Conservation (phyloP, 352 stramenopile species). For the Globisporangium nodosum region DNA sequence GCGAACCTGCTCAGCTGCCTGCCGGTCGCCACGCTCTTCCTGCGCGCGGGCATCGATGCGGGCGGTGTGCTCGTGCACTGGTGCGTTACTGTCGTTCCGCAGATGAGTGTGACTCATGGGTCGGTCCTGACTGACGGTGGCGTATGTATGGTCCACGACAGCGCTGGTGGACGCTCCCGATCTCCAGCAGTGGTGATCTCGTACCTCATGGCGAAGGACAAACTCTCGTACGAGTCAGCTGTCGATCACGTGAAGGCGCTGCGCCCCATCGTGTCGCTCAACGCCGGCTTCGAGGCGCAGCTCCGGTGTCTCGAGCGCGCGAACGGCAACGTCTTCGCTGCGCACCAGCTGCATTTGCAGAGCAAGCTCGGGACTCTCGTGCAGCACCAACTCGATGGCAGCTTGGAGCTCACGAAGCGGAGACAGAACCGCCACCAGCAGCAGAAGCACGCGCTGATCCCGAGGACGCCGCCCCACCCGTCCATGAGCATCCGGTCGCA, state of each 20-base stretch:
- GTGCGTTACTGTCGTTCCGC: slow-evolving; percentile 12
- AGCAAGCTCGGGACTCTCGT: slow-evolving; percentile 26
- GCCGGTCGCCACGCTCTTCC: slow-evolving; percentile 70
- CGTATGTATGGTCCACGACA: slow-evolving; percentile 4
- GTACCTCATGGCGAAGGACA: slow-evolving; percentile 74
- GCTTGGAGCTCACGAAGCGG: slow-evolving; percentile 19
- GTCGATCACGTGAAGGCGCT: slow-evolving; percentile 40
- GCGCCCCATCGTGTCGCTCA: slow-evolving; percentile 68
- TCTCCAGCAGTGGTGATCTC: slow-evolving; percentile 75
- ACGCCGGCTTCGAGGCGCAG: slow-evolving; percentile 83
- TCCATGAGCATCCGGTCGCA: slow-evolving; percentile 16
- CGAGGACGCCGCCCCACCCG: slow-evolving; percentile 13
- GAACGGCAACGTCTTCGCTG: slow-evolving; percentile 60
- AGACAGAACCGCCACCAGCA: slow-evolving; percentile 20
- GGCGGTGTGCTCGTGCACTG: slow-evolving; percentile 84
- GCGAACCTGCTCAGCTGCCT: slow-evolving; percentile 85
- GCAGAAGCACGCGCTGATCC: slow-evolving; percentile 2
- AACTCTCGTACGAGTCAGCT: slow-evolving; percentile 45
- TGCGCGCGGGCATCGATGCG: slow-evolving; percentile 55
- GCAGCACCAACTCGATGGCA: slow-evolving; percentile 29
- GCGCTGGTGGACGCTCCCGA: slow-evolving; percentile 69
- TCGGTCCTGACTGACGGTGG: too few species aligned
- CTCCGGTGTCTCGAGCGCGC: slow-evolving; percentile 68
- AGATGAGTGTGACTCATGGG: too few species aligned
- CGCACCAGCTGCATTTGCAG: slow-evolving; percentile 73